A percentile compares a stretch with the other conserved stretches of the same genome.
Evolutionary conservation across 306 rosid genomes (phyloP).

Genomic region (Cotoneaster glaucophyllus): DNA sequence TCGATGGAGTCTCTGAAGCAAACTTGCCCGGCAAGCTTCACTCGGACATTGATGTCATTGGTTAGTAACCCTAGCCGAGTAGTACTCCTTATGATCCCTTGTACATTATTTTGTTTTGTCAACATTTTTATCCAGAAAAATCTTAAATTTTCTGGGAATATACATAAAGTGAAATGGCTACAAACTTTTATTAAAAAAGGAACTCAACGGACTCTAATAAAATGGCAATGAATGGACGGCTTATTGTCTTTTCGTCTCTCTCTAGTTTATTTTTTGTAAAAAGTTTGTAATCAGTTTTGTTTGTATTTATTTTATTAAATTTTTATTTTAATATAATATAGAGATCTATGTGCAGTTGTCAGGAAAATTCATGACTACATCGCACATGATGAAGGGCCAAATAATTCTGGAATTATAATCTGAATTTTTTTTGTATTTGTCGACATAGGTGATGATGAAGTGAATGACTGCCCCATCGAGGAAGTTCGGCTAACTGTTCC

Average conservation of each 20-base stretch:
- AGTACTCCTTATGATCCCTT: not conserved
- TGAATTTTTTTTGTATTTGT: not conserved
- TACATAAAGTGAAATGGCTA: too few relatives aligned
- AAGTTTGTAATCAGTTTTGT: too few relatives aligned
- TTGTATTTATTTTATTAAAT: too few relatives aligned
- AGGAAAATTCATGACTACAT: not conserved
- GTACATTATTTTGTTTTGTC: not conserved
- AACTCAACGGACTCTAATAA: not conserved
- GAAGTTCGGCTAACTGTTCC: conserved; percentile 78
- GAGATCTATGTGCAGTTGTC: not conserved
- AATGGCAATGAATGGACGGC: not conserved
- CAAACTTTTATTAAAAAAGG: too few relatives aligned
- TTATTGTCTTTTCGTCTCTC: too few relatives aligned
- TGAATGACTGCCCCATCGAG: conserved; percentile 70
- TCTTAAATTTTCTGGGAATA: too few relatives aligned
- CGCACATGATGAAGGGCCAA: not conserved
- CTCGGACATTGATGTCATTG: conserved; percentile 6
- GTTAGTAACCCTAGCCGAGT: not conserved
- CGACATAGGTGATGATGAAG: conserved; percentile 31
- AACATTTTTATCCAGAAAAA: not conserved
- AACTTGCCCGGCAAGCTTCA: conserved; percentile 2
- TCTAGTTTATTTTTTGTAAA: too few relatives aligned
- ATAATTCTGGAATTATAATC: not conserved
- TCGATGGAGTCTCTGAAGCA: conserved; percentile 9
- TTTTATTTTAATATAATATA: not conserved